Evolutionary conservation across 495 filamentous ascomycete genomes (phyloP).

Genomic region (Xylaria sp.): DNA sequence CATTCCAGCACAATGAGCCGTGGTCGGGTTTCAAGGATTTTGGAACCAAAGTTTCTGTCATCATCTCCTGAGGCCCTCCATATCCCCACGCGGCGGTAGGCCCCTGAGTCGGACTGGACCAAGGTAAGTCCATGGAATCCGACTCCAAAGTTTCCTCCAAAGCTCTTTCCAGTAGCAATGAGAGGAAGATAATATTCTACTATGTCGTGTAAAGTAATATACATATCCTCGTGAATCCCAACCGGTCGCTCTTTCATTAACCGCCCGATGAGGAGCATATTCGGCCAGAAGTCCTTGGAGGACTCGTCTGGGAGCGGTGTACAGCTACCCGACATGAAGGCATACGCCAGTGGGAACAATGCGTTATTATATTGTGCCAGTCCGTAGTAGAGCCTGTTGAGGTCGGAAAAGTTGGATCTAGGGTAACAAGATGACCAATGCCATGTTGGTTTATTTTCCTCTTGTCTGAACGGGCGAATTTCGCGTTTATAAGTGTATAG

Average conservation of each 20-base stretch:
- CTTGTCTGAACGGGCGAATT: too few relatives aligned
- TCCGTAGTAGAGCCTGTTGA: neutral
- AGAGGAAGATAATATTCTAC: neutral
- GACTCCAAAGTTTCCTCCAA: too few relatives aligned
- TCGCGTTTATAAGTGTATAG: neutral
- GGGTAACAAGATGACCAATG: constrained; percentile 3
- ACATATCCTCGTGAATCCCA: too few relatives aligned
- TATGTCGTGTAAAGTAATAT: too few relatives aligned
- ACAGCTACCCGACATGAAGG: constrained; percentile 10
- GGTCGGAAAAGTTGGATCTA: neutral
- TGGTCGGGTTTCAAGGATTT: neutral
- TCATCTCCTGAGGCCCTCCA: too few relatives aligned
- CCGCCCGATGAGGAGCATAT: neutral
- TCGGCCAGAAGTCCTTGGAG: neutral
- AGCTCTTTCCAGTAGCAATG: too few relatives aligned
- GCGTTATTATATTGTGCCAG: too few relatives aligned
- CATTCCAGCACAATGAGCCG: neutral
- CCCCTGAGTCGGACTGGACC: neutral
- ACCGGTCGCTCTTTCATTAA: too few relatives aligned
- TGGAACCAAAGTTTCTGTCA: neutral
- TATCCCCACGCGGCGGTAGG: constrained; percentile 1
- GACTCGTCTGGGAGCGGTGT: neutral
- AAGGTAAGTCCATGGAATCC: neutral
- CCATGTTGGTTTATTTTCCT: neutral
- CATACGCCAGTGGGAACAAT: neutral